These are phyloP conservation scores for Auriculariales sp. DNA, from an alignment of 768 basidiomycete genomes.

Conservation along the genomic window DNA sequence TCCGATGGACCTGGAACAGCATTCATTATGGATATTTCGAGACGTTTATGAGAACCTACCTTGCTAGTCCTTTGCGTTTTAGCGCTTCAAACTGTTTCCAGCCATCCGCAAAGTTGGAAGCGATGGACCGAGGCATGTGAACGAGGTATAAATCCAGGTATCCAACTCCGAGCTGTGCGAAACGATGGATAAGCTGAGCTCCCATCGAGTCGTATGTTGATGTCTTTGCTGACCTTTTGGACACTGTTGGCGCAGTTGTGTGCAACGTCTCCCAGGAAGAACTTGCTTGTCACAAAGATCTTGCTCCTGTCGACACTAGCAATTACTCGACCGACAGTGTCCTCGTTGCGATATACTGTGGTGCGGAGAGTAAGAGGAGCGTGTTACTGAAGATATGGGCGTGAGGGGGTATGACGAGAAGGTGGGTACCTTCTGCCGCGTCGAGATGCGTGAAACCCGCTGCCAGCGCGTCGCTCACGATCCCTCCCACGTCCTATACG, in stretches of 20 bases:
- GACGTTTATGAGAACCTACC: no score
- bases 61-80: slow-evolving; percentile 40
- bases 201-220: no score
- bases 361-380: no score
- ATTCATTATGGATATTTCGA: no score
- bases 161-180: slow-evolving; percentile 39
- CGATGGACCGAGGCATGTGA: slow-evolving; percentile 39
- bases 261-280: neutral
- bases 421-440: neutral
- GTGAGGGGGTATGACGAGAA: neutral
- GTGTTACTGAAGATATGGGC: no score
- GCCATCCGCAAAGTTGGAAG: slow-evolving; percentile 42
- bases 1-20: slow-evolving; percentile 42
- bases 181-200: neutral
- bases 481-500: neutral
- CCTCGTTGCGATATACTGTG: neutral
- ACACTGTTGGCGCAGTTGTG: neutral
- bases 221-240: neutral
- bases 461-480: neutral
- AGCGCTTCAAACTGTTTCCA: slow-evolving; percentile 54
- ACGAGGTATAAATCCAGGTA: slow-evolving; percentile 64
- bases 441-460: neutral
- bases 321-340: neutral
- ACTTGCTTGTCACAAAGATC: neutral
- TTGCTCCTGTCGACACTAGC: neutral